A percentile compares a stretch with the other conserved stretches of the same genome.
Conservation (phyloP, 2,329 filamentous ascomycete species). For the Plenodomus tracheiphilus region DNA sequence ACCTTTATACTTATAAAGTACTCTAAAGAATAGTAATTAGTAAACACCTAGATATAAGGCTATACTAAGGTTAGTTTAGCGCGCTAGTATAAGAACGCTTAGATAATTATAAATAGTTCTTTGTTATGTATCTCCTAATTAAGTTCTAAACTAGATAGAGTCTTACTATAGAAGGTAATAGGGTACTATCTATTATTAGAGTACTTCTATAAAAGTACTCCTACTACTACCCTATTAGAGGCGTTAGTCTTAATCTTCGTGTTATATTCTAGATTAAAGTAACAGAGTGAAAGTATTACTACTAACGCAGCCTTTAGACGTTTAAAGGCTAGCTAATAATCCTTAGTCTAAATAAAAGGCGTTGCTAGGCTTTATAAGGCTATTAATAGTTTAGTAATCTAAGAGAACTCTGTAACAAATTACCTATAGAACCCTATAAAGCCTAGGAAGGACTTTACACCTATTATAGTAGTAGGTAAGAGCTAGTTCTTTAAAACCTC, state of each 20-base stretch:
- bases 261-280: neutral
- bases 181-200: neutral
- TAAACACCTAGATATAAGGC: neutral
- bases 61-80: neutral
- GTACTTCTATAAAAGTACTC: neutral
- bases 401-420: constrained; percentile 5
- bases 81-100: neutral
- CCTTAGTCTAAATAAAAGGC: constrained; percentile 1
- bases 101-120: constrained; percentile 1
- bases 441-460: constrained; percentile 5
- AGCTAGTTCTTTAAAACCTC: constrained; percentile 1
- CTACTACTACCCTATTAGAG: neutral
- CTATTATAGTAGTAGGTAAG: neutral
- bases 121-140: constrained; percentile 7
- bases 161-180: neutral
- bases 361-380: neutral
- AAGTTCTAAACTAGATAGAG: neutral
- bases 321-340: neutral
- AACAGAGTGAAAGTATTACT: neutral
- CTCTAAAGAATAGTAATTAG: neutral
- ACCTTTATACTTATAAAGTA: neutral
- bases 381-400: constrained; percentile 1
- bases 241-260: neutral
- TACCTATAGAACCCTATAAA: constrained; percentile 4
- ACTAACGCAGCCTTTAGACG: constrained; percentile 1